phyloP scores from a whole-genome alignment of 2,329 filamentous ascomycete species.

The Venturia oleaginea region DNA sequence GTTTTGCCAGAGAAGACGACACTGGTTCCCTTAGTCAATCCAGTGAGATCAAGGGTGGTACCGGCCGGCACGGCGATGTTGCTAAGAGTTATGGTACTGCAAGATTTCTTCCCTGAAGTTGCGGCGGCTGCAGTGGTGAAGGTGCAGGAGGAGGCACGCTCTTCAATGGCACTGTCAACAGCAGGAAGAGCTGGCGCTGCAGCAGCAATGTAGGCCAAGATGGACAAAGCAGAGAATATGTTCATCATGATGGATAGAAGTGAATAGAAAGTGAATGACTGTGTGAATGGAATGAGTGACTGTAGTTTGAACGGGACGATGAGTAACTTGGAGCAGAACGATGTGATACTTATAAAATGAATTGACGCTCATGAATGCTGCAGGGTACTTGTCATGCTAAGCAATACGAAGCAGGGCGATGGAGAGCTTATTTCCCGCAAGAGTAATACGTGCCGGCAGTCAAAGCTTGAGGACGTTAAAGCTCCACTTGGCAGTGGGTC shows the following conservation, averaged over 20 bases:
- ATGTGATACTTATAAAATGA: not conserved
- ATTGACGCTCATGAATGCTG: not conserved
- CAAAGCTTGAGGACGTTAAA: not conserved
- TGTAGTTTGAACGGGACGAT: slow-evolving; percentile 2
- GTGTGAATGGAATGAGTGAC: slow-evolving; percentile 2
- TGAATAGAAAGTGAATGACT: not conserved
- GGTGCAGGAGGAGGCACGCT: slow-evolving; percentile 9
- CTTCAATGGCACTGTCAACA: not conserved
- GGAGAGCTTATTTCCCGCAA: not conserved
- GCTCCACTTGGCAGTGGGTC: not conserved
- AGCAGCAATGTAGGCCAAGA: not conserved
- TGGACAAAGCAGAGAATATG: not conserved
- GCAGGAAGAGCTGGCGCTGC: not conserved
- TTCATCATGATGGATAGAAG: not conserved
- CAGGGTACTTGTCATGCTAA: not conserved
- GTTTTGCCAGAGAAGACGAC: slow-evolving; percentile 18
- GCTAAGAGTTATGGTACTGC: slow-evolving; percentile 30
- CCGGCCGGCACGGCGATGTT: slow-evolving; percentile 29
- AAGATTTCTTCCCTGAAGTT: slow-evolving; percentile 16
- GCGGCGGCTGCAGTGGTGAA: slow-evolving; percentile 7
- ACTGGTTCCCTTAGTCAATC: slow-evolving; percentile 25
- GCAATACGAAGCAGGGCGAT: not conserved
- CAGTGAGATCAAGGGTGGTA: slow-evolving; percentile 29
- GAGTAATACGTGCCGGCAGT: no score
- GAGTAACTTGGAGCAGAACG: not conserved